Conservation (phyloP, 768 basidiomycete genomes). For the Daedaleopsis nitida region DNA sequence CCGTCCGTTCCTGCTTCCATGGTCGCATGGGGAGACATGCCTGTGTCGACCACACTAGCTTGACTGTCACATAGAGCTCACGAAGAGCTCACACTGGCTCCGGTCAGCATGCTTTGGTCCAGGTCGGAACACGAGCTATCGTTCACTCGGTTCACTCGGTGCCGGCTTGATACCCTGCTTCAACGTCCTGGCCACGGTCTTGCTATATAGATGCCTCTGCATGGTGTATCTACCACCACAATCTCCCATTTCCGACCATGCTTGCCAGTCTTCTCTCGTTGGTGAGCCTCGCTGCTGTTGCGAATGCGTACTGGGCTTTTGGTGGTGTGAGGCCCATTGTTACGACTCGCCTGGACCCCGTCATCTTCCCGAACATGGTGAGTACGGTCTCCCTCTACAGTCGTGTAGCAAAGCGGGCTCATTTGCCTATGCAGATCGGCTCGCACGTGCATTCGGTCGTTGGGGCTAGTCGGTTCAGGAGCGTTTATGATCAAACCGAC, state of each 20-base stretch:
- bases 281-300: slow-evolving; percentile 11
- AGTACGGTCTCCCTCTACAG: neutral
- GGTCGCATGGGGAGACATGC: too few species aligned
- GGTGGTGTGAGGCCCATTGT: slow-evolving; percentile 15
- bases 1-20: too few species aligned
- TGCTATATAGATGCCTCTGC: too few species aligned
- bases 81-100: too few species aligned
- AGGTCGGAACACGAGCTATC: too few species aligned
- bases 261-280: slow-evolving; percentile 15
- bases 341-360: slow-evolving; percentile 14
- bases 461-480: slow-evolving; percentile 16
- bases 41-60: too few species aligned
- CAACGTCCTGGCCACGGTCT: too few species aligned
- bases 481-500: slow-evolving; percentile 10
- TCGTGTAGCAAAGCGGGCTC: neutral
- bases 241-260: neutral
- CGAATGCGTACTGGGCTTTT: slow-evolving; percentile 19
- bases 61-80: too few species aligned
- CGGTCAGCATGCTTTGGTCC: too few species aligned
- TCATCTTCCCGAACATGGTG: slow-evolving; percentile 13
- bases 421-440: slow-evolving; percentile 1
- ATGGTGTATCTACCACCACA: too few species aligned
- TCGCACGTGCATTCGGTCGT: slow-evolving; percentile 19
- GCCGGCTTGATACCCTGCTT: too few species aligned
- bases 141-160: too few species aligned